Evolutionary conservation across 1,284 basidiomycete species (phyloP).

Genomic region (Cryptococcus deneoformans): DNA sequence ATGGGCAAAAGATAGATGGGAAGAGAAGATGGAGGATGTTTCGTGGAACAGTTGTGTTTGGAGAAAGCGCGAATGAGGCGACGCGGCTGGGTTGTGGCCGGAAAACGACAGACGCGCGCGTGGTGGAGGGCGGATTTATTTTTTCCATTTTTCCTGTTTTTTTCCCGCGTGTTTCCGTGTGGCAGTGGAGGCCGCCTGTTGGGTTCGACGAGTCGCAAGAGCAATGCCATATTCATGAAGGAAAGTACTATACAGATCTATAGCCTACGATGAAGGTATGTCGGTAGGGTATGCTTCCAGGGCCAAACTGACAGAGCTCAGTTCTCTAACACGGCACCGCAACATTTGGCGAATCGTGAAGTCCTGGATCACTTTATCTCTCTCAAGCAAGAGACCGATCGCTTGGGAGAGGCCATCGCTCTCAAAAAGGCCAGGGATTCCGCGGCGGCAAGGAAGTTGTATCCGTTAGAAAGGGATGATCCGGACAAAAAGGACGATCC

Average conservation of each 20-base stretch:
- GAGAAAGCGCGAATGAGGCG: background rate
- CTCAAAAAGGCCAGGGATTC: constrained; percentile 25
- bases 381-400: constrained; percentile 62
- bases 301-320: constrained; percentile 35
- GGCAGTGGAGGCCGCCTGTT: constrained; percentile 1
- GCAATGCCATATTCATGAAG: no score
- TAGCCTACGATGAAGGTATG: constrained; percentile 2
- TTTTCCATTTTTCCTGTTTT: background rate
- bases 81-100: no score
- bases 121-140: constrained; percentile 11
- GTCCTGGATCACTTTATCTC: constrained; percentile 74
- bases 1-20: background rate
- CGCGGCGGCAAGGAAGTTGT: constrained; percentile 11
- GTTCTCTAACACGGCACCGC: constrained; percentile 73
- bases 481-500: constrained; percentile 9
- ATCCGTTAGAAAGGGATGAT: constrained; percentile 18
- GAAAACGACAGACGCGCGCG: constrained; percentile 2
- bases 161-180: background rate
- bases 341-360: constrained; percentile 81
- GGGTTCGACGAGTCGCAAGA: no score
- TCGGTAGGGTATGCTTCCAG: background rate
- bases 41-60: background rate
- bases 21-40: background rate
- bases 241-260: background rate
- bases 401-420: constrained; percentile 62